Base-by-base conservation (phyloP, 805 yeast species). In the Kregervanrija fluxuum region DNA sequence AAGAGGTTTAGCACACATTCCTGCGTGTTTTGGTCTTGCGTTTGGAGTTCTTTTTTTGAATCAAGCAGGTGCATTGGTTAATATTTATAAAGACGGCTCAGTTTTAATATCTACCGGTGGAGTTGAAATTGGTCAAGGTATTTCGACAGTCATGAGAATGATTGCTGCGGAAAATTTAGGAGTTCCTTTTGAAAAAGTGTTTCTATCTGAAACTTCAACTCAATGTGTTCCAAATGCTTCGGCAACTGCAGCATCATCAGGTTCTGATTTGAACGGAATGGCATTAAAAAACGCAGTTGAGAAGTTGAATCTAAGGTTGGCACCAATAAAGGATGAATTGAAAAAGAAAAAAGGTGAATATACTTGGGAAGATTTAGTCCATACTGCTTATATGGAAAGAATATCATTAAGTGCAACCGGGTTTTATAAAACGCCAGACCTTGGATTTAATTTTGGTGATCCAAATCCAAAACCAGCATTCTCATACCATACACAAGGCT, bases 41-140 rank as follows among this genome's bases (percentile, higher is more conserved):
- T 71, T 71, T 49, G 76, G 76, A 31, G 75, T 68, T 15, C 50
- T 62, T 22, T 69, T 66, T 44, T 54, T 72, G 45, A 71, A 71
- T 51, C 77, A 71, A 52, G 77, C 71, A 13, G 75, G 74, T 38
- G 77, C 77, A 2, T 54, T 71, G 32, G 65, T 71, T 9, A 72
- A 71, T 45, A 69, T 71, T 30, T 71, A 71, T 47, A 56, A 54
- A 35, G 77, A 71, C 52, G 77, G 76, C 1, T 68, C 74, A n/a
- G 62, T 71, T 10, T 52, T 72, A 12, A 56, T 71, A 12, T 58
- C 75, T 12, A 74, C 70, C 39, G 77, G 76, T 40, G 77, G 77
- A 44, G 71, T 71, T 11, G 77, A 71, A 45, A 71, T 71, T 62
- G 77, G 77, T 13, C 77, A 71, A 53, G 77, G 77, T 14, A 52